phyloP scores from a whole-genome alignment of 768 basidiomycete species.

The Russula virescens region DNA sequence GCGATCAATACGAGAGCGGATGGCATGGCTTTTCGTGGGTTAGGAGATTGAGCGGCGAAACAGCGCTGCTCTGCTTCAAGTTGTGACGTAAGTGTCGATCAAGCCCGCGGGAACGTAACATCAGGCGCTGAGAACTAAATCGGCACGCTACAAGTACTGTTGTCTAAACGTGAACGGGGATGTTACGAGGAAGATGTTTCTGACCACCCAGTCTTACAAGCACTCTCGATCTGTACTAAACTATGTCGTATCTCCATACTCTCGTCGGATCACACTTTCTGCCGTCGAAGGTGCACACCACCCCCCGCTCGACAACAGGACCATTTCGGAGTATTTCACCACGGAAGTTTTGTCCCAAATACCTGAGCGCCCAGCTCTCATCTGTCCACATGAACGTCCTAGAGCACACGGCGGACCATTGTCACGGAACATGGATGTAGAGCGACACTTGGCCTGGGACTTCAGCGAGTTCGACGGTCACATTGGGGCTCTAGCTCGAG shows the following conservation, averaged over 20 bases:
- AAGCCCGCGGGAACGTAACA: too few relatives aligned
- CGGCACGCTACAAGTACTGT: not conserved
- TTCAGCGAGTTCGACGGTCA: slow-evolving; percentile 65
- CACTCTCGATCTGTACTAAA: not conserved
- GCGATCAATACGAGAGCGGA: slow-evolving; percentile 71
- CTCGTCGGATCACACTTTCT: slow-evolving; percentile 38
- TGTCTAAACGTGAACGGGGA: too few relatives aligned
- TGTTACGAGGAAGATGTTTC: not conserved
- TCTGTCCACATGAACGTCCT: slow-evolving; percentile 55
- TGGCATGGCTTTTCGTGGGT: slow-evolving; percentile 28
- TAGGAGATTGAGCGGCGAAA: too few relatives aligned
- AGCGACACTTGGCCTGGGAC: slow-evolving; percentile 61
- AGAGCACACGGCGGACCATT: slow-evolving; percentile 56
- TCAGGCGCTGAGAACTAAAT: too few relatives aligned
- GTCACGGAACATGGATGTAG: slow-evolving; percentile 44
- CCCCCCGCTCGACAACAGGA: slow-evolving; percentile 50
- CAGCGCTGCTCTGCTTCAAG: too few relatives aligned
- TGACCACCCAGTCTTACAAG: not conserved
- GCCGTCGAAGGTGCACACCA: slow-evolving; percentile 51
- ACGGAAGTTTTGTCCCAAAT: slow-evolving; percentile 48
- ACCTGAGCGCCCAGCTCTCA: slow-evolving; percentile 50
- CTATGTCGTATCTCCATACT: not conserved
- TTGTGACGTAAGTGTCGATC: too few relatives aligned
- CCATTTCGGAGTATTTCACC: slow-evolving; percentile 57
- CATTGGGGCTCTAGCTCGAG: slow-evolving; percentile 62